Conservation (phyloP, 192 early-diverging fungal species). For the Backusella mclennaniae region DNA sequence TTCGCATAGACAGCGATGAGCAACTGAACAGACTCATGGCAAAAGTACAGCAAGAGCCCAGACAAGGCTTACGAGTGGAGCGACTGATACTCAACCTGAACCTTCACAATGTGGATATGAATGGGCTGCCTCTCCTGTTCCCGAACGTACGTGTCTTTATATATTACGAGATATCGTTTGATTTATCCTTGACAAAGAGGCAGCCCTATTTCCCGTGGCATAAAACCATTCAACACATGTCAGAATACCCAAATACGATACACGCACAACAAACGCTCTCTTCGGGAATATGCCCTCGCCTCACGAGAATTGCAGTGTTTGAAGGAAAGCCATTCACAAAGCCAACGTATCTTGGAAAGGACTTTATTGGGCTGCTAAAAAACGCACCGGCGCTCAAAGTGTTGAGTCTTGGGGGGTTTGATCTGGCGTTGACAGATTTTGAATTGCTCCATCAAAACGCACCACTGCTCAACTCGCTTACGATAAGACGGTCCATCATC, state of each 20-base stretch:
- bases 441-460: not conserved
- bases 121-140: not conserved
- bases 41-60: not conserved
- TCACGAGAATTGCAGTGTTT: not conserved
- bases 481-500: not conserved
- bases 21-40: not conserved
- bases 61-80: not conserved
- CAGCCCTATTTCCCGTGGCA: not conserved
- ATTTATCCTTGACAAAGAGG: not conserved
- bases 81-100: not conserved
- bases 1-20: conserved; percentile 1
- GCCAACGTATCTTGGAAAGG: not conserved
- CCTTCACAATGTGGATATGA: not conserved
- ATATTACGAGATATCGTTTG: not conserved
- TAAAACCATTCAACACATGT: not conserved
- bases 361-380: not conserved
- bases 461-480: not conserved
- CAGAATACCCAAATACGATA: conserved; percentile 5
- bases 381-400: not conserved
- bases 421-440: not conserved
- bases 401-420: not conserved
- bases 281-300: not conserved
- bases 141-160: not conserved
- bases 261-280: not conserved
- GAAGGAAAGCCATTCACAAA: not conserved